Base-by-base conservation (phyloP, 2,329 filamentous ascomycete species). In the Aureobasidium sp. region DNA sequence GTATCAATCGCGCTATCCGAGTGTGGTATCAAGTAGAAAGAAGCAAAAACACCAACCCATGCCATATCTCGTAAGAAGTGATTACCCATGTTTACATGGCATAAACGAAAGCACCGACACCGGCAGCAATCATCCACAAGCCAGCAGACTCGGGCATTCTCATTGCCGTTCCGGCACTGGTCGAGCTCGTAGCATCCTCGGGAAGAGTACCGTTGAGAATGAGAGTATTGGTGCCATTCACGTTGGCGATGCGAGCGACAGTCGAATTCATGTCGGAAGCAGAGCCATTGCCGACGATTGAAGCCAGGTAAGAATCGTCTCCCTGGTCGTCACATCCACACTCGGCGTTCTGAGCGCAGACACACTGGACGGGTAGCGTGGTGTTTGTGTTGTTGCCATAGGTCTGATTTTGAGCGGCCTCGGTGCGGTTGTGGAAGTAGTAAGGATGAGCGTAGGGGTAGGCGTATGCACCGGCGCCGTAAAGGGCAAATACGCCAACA, bases 131-230 rank as follows among this genome's bases (percentile, higher is more conserved):
- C 4, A 72, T 67, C 70, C 73, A 77, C 60, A 72, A 76, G 2
- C 77, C 75, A 20, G 70, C 67, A 42, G 70, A 72, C 60, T 73
- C 69, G 14, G 70, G 66, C 12, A 71, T 51, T 48, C 45, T 60
- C 57, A 49, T 31, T 7, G 12, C 34, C 6, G 22, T 7, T 15
- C 36, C 57, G 17, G 44, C 65, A 53, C 75, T 75, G 11, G 75
- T 69, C 1, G 44, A 47, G 8, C 44, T 14, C 4, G 75, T 77
- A 0, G 78, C 80, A 2, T 74, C 78, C 45, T 73, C 71, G 8
- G 86, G 83, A 3, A 93, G 76, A 0, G 87, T 89, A n/a, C 90
- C 90, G 71, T 91, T 91, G 71, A 93, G 76, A 34, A 89, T 77
- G 41, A 94, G 81, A 1, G 83, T 87, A 4, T 71, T 70, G 1